Evolutionary conservation across 805 yeast species (phyloP).

Genomic region (Starmerella apis): DNA sequence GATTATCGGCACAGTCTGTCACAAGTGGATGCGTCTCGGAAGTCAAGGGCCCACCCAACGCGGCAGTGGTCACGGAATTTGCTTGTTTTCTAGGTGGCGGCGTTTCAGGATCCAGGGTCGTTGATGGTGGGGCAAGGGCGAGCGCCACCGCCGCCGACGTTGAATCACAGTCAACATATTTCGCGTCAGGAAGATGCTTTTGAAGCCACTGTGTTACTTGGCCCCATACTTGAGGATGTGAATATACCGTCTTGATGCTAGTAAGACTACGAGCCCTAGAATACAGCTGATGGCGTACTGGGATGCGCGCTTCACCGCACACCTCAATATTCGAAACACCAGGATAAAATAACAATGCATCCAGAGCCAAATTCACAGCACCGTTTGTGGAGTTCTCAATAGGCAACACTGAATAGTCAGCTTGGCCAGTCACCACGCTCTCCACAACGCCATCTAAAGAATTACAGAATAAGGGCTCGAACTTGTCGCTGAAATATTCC

Average conservation of each 20-base stretch:
- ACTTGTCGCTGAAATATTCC: slow-evolving; percentile 13
- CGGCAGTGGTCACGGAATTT: slow-evolving; percentile 64
- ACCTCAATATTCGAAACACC: slow-evolving; percentile 38
- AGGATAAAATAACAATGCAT: slow-evolving; percentile 43
- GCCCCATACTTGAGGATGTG: slow-evolving; percentile 99
- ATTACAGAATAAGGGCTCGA: slow-evolving; percentile 23
- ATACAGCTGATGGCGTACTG: slow-evolving; percentile 68
- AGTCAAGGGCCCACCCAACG: slow-evolving; percentile 52
- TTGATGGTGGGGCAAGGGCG: slow-evolving; percentile 32
- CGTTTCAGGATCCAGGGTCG: not conserved
- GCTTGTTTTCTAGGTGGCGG: slow-evolving; percentile 28
- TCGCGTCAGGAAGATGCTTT: slow-evolving; percentile 32
- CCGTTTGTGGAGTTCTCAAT: slow-evolving; percentile 94
- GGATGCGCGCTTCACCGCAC: slow-evolving; percentile 69
- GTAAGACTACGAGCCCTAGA: slow-evolving; percentile 35
- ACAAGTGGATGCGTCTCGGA: slow-evolving; percentile 47
- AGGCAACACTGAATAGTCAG: slow-evolving; percentile 74
- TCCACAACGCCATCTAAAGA: slow-evolving; percentile 51
- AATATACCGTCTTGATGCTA: slow-evolving; percentile 50
- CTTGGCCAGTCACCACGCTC: slow-evolving; percentile 37
- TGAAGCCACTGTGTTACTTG: slow-evolving; percentile 57
- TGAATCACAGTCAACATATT: slow-evolving; percentile 56
- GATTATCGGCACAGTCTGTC: slow-evolving; percentile 56
- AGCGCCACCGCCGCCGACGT: slow-evolving; percentile 77
- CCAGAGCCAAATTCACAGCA: slow-evolving; percentile 77